A percentile compares a stretch with the other conserved stretches of the same genome.
These are phyloP conservation scores for Boletus insuetus DNA, from an alignment of 768 basidiomycete species.

Conservation along the genomic window DNA sequence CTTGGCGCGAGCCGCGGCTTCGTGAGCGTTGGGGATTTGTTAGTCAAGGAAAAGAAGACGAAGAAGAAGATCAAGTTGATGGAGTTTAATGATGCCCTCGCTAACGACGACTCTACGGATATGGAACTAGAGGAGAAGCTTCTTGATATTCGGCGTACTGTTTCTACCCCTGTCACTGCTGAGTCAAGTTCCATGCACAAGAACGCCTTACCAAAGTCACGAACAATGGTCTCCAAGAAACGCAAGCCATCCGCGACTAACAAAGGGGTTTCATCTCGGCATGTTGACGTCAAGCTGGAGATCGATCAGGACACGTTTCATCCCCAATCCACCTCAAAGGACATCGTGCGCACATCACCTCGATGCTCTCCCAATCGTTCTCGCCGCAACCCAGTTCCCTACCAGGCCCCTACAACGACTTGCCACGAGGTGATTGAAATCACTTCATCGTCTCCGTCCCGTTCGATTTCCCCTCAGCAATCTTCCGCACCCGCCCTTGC, in stretches of 20 bases:
- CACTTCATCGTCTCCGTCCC: constrained; percentile 29
- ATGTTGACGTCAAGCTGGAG: constrained; percentile 50
- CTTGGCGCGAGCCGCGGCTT: constrained; percentile 69
- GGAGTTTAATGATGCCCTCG: constrained; percentile 48
- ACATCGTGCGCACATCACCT: constrained; percentile 5
- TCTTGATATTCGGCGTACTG: constrained; percentile 46
- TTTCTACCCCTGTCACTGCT: constrained; percentile 41
- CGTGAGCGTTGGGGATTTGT: constrained; percentile 61
- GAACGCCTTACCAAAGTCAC: constrained; percentile 42
- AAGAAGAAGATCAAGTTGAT: constrained; percentile 39
- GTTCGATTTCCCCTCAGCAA: constrained; percentile 14
- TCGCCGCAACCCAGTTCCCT: neutral
- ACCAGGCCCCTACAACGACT: constrained; percentile 24
- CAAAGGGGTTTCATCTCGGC: constrained; percentile 33
- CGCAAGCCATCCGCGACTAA: constrained; percentile 15
- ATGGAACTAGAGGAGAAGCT: constrained; percentile 62
- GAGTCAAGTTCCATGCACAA: constrained; percentile 35
- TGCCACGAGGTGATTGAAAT: constrained; percentile 31
- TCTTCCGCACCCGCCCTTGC: neutral
- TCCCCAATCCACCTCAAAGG: constrained; percentile 2
- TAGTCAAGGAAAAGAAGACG: constrained; percentile 53
- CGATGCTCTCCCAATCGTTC: constrained; percentile 13
- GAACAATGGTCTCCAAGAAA: constrained; percentile 37
- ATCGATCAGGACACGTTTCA: constrained; percentile 44
- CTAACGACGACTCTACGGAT: constrained; percentile 67